Conservation (phyloP, 306 rosid genomes). For the Quercus gilva region DNA sequence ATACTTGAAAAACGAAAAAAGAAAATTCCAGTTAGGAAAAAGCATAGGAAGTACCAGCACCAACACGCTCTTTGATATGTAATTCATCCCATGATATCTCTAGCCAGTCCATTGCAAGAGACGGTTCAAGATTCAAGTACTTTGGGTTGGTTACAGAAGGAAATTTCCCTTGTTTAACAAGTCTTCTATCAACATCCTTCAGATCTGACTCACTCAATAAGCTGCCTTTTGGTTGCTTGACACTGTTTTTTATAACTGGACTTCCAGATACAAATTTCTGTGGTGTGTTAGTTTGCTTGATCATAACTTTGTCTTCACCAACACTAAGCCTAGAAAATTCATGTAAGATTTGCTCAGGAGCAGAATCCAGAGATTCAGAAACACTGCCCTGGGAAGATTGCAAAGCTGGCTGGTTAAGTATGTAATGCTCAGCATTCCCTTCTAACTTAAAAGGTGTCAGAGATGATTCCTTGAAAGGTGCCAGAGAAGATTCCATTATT, state of each 20-base stretch:
- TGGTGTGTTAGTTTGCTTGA: constrained; percentile 38
- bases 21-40: background rate
- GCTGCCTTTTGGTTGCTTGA: constrained; percentile 32
- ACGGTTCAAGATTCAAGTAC: constrained; percentile 82
- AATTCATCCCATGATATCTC: constrained; percentile 97
- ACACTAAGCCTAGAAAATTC: constrained; percentile 30
- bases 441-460: constrained; percentile 39
- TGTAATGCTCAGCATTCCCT: constrained; percentile 36
- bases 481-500: constrained; percentile 35
- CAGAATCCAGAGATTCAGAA: constrained; percentile 39
- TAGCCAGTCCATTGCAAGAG: constrained; percentile 99
- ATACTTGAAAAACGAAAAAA: background rate
- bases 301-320: constrained; percentile 30
- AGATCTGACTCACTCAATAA: constrained; percentile 40
- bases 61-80: constrained; percentile 79
- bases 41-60: constrained; percentile 73
- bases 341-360: constrained; percentile 28
- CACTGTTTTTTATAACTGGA: constrained; percentile 36
- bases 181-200: constrained; percentile 36
- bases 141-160: constrained; percentile 47
- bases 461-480: constrained; percentile 31
- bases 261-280: constrained; percentile 39
- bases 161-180: constrained; percentile 40
- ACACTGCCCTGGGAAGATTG: constrained; percentile 41
- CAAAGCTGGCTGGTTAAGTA: constrained; percentile 40